Evolutionary conservation across 495 filamentous ascomycete genomes (phyloP).

Genomic region (Monascus purpureus): DNA sequence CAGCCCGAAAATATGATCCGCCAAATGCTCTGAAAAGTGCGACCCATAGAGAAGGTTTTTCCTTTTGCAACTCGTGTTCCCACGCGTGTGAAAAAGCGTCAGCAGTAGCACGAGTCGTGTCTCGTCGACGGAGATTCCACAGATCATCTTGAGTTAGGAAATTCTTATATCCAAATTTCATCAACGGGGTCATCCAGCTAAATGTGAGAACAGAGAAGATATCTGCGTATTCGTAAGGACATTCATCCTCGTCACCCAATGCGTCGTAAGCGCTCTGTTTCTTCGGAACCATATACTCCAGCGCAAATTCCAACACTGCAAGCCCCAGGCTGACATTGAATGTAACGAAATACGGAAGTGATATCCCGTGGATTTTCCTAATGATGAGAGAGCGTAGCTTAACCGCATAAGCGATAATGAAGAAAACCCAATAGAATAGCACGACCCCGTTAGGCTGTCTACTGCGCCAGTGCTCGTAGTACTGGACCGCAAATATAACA

Average conservation of each 20-base stretch:
- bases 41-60: conserved; percentile 76
- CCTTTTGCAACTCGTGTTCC: conserved; percentile 59
- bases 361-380: conserved; percentile 50
- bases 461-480: conserved; percentile 78
- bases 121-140: conserved; percentile 75
- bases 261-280: conserved; percentile 70
- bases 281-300: conserved; percentile 92
- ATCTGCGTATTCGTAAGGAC: conserved; percentile 86
- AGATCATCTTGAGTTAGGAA: conserved; percentile 93
- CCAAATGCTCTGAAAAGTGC: conserved; percentile 81
- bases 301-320: conserved; percentile 55
- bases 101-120: conserved; percentile 61
- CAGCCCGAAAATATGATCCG: conserved; percentile 63
- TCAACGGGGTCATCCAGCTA: conserved; percentile 97
- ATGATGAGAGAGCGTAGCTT: conserved; percentile 82
- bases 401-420: conserved; percentile 65
- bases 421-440: conserved; percentile 90
- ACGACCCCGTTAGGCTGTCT: conserved; percentile 86
- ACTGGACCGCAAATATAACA: conserved; percentile 77
- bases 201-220: conserved; percentile 92
- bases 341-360: conserved; percentile 61
- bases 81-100: conserved; percentile 58
- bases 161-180: conserved; percentile 86
- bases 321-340: conserved; percentile 65
- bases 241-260: conserved; percentile 80